Conservation (phyloP, 192 early-diverging fungal species). For the Backusella westeae region DNA sequence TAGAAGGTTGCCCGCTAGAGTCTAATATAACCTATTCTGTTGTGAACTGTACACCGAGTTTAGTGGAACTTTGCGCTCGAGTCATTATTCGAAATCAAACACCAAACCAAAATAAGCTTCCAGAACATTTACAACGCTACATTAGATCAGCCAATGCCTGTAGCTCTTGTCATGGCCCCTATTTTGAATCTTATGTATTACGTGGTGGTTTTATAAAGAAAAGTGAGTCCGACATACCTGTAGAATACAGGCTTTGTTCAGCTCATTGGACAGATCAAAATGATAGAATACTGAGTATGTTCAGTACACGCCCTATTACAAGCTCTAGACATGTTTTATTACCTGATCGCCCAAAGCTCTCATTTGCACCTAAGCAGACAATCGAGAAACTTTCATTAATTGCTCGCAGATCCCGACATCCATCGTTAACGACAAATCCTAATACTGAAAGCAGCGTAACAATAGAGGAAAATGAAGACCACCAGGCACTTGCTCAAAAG, state of each 20-base stretch:
- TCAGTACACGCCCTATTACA: slow-evolving; percentile 23
- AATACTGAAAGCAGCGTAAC: slow-evolving; percentile 3
- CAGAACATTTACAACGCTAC: slow-evolving; percentile 60
- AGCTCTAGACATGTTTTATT: not conserved
- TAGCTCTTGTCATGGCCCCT: slow-evolving; percentile 78
- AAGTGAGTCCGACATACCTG: slow-evolving; percentile 41
- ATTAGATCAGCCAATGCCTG: slow-evolving; percentile 60
- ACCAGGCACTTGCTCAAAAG: not conserved
- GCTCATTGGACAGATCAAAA: slow-evolving; percentile 71
- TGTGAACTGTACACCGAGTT: slow-evolving; percentile 50
- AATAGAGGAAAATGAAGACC: not conserved
- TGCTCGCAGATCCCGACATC: not conserved
- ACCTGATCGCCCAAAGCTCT: not conserved
- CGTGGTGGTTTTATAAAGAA: slow-evolving; percentile 67
- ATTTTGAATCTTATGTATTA: slow-evolving; percentile 62
- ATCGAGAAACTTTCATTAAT: not conserved
- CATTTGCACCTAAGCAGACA: not conserved
- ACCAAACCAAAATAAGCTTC: slow-evolving; percentile 7
- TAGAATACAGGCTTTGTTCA: slow-evolving; percentile 72
- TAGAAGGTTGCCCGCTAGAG: slow-evolving; percentile 56
- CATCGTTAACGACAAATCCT: not conserved
- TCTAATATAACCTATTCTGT: slow-evolving; percentile 35
- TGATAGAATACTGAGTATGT: slow-evolving; percentile 61
- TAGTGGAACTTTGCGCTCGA: slow-evolving; percentile 77
- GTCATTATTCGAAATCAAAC: slow-evolving; percentile 38